Conservation (phyloP, 768 basidiomycete species). For the Leccinum arenicola region DNA sequence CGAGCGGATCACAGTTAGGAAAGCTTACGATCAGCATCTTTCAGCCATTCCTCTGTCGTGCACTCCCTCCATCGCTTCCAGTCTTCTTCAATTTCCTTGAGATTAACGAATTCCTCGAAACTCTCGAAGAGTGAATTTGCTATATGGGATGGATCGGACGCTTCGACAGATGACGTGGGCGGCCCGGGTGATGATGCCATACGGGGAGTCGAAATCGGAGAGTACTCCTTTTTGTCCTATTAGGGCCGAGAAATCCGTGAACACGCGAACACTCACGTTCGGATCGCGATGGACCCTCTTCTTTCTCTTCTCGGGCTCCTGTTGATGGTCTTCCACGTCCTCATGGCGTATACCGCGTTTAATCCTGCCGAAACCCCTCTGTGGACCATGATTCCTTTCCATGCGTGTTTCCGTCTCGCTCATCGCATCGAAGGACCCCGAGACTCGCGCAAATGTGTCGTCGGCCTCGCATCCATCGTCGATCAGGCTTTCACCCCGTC, state of each 20-base stretch:
- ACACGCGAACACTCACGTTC: constrained; percentile 15
- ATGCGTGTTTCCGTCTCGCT: constrained; percentile 6
- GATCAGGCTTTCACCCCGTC: neutral
- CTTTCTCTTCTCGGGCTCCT: constrained; percentile 16
- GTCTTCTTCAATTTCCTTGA: constrained; percentile 19
- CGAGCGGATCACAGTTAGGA: neutral
- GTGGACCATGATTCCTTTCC: constrained; percentile 4
- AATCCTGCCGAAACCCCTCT: constrained; percentile 1
- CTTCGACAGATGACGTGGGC: neutral
- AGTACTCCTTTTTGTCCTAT: constrained; percentile 16
- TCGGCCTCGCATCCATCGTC: constrained; percentile 1
- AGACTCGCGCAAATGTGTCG: constrained; percentile 6
- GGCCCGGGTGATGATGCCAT: constrained; percentile 16
- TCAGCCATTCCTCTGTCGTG: constrained; percentile 31
- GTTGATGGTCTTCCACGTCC: constrained; percentile 10
- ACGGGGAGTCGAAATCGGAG: constrained; percentile 22
- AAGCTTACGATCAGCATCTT: constrained; percentile 28
- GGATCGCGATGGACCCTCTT: constrained; percentile 13
- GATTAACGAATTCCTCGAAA: constrained; percentile 19
- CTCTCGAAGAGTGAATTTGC: constrained; percentile 19
- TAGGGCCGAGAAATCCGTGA: neutral
- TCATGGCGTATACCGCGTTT: constrained; percentile 18
- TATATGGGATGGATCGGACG: constrained; percentile 7
- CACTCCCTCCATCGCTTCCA: constrained; percentile 30
- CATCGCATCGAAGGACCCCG: constrained; percentile 9